Base-by-base conservation (phyloP, 1,139 yeast genomes). In the Yarrowia galli region DNA sequence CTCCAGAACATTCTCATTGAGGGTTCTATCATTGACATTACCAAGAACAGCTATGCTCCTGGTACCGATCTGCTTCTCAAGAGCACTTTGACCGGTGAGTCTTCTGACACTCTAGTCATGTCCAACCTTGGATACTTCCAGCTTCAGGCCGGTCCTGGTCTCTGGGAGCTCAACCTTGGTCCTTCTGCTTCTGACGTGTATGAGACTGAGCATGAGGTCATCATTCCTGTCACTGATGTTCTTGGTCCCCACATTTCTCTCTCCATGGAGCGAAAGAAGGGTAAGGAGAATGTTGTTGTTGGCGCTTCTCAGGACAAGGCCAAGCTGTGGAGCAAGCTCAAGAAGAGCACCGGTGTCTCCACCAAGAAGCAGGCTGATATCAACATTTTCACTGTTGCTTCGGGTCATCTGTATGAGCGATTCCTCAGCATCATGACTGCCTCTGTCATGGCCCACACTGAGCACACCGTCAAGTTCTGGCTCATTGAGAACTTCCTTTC, bases 371-470 rank as follows among this genome's bases (percentile, higher is more conserved):
- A 82, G 42, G 89, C 93, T 0, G 89, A 86, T 23, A 85, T 93
- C 67, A 91, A 95, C 76, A 88, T 93, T 46, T 92, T 92, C 76
- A 84, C 96, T 0, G 88, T 92, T 45, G 93, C 97, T 0, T 86
- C 92, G 70, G 97, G 97, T 0, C 89, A 85, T 68, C 77, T 86
- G 46, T 91, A 92, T 74, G 98, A 93, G 75, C 80, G 91, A 68
- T 82, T 89, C 56, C 76, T 89, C 69, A 82, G 88, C 40, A 89
- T 89, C 25, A 92, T 93, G 97, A 87, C 91, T 66, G 85, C 87
- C 0, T 88, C 96, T 4, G 92, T 92, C 0, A 83, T 85, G 81
- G 79, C 82, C 40, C 86, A 88, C 71, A 85, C 95, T 0, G 76
- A 82, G 0, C 84, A 84, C 67, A 82, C 86, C 6, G 88, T 92